phyloP scores from a whole-genome alignment of 129 eudicot genomes.

The Pittosporum tobira region DNA sequence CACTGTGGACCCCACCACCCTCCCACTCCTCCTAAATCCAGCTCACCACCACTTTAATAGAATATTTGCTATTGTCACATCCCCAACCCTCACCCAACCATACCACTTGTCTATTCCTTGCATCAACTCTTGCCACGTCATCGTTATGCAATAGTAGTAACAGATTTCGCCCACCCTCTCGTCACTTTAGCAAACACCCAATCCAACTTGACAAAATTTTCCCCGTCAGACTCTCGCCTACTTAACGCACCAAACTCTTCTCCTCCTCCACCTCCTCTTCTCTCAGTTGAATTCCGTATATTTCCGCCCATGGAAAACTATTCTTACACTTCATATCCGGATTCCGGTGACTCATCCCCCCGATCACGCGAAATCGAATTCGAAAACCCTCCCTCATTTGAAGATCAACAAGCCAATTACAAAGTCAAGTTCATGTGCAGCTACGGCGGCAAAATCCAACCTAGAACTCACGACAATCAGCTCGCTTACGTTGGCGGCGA shows the following conservation, averaged over 20 bases:
- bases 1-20: too few relatives aligned
- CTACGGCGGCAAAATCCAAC: conserved; percentile 90
- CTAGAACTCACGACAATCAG: conserved; percentile 77
- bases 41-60: too few relatives aligned
- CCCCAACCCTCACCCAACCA: too few relatives aligned
- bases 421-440: conserved; percentile 87
- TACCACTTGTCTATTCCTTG: too few relatives aligned
- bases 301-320: conserved; percentile 54
- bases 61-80: too few relatives aligned
- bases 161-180: not conserved
- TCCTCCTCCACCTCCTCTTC: not conserved
- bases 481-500: conserved; percentile 81
- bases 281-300: not conserved
- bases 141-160: too few relatives aligned
- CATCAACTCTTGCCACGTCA: too few relatives aligned
- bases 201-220: not conserved
- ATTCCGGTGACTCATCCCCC: conserved; percentile 91
- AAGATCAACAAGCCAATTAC: conserved; percentile 51
- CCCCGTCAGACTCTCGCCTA: not conserved
- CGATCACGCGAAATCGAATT: conserved; percentile 88
- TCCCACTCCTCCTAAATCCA: too few relatives aligned
- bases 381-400: conserved; percentile 83
- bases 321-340: conserved; percentile 73
- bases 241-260: not conserved
- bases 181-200: not conserved